Percentiles rank a stretch among this genome's conserved stretches.
Conservation (phyloP, 164 flowering plant species). For the Euptelea pleiosperma region DNA sequence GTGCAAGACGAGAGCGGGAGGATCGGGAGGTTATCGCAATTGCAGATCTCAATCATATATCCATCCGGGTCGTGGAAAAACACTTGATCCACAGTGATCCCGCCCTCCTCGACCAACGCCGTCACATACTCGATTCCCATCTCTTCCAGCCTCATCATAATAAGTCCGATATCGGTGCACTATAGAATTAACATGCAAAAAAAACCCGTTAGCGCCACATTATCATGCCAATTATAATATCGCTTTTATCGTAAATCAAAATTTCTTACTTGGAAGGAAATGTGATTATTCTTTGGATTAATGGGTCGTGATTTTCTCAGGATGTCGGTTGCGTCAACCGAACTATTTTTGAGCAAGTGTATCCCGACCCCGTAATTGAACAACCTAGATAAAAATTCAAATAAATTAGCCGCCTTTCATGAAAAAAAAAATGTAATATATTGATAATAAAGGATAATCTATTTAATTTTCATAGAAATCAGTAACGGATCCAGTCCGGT, state of each 20-base stretch:
- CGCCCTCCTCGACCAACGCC: conserved; percentile 62
- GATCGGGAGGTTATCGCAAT: conserved; percentile 72
- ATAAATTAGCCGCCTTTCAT: not conserved
- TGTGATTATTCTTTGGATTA: conserved; percentile 75
- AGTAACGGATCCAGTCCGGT: no score
- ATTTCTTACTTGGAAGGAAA: conserved; percentile 60
- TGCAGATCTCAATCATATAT: conserved; percentile 80
- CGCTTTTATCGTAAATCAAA: no score
- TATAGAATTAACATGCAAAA: conserved; percentile 18
- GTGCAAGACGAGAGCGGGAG: conserved; percentile 54
- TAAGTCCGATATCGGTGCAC: conserved; percentile 50
- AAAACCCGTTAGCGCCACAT: not conserved
- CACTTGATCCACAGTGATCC: conserved; percentile 58
- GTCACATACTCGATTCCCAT: conserved; percentile 62
- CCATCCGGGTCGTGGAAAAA: conserved; percentile 94
- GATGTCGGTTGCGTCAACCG: conserved; percentile 17
- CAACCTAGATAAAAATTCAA: conserved; percentile 38
- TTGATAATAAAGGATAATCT: not conserved
- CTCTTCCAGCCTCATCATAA: conserved; percentile 50
- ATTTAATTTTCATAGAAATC: no score
- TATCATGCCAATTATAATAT: not conserved
- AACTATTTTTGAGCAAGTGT: conserved; percentile 54
- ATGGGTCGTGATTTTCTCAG: conserved; percentile 34
- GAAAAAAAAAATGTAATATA: not conserved
- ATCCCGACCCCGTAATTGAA: conserved; percentile 70